A percentile compares a stretch with the other conserved stretches of the same genome.
Conservation (phyloP, 352 stramenopile species). For the Sclerospora graminicola region DNA sequence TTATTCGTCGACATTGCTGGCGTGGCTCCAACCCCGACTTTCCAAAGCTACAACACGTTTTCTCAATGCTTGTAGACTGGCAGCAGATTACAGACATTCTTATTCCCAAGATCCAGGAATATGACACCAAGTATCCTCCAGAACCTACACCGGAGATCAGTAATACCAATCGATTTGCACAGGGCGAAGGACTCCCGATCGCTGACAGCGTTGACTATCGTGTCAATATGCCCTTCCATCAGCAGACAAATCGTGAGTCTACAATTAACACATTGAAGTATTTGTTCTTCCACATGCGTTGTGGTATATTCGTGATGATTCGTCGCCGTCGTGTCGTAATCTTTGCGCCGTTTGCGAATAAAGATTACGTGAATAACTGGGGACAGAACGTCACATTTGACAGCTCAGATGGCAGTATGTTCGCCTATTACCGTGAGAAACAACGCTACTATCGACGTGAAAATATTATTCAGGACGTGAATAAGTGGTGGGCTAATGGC, state of each 20-base stretch:
- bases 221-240: slow-evolving; percentile 91
- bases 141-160: slow-evolving; percentile 26
- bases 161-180: slow-evolving; percentile 53
- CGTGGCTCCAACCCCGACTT: slow-evolving; percentile 86
- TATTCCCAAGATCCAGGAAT: slow-evolving; percentile 70
- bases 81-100: slow-evolving; percentile 63
- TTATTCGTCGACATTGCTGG: slow-evolving; percentile 80
- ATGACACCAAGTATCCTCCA: slow-evolving; percentile 53
- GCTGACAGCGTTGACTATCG: slow-evolving; percentile 60
- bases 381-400: slow-evolving; percentile 88
- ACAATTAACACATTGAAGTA: slow-evolving; percentile 95
- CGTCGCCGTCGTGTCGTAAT: slow-evolving; percentile 90
- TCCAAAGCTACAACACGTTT: slow-evolving; percentile 85
- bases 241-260: slow-evolving; percentile 70
- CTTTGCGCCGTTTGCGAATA: slow-evolving; percentile 97
- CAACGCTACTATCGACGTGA: slow-evolving; percentile 65
- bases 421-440: slow-evolving; percentile 89
- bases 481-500: slow-evolving; percentile 98
- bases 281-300: slow-evolving; percentile 98
- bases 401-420: slow-evolving; percentile 79
- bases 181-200: slow-evolving; percentile 38
- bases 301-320: slow-evolving; percentile 98
- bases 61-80: slow-evolving; percentile 89
- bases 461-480: slow-evolving; percentile 72
- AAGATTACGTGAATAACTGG: slow-evolving; percentile 96